Percentiles rank a stretch among this genome's conserved stretches.
Evolutionary conservation across 805 yeast genomes (phyloP).

Genomic region (Monosporozyma aquatica): DNA sequence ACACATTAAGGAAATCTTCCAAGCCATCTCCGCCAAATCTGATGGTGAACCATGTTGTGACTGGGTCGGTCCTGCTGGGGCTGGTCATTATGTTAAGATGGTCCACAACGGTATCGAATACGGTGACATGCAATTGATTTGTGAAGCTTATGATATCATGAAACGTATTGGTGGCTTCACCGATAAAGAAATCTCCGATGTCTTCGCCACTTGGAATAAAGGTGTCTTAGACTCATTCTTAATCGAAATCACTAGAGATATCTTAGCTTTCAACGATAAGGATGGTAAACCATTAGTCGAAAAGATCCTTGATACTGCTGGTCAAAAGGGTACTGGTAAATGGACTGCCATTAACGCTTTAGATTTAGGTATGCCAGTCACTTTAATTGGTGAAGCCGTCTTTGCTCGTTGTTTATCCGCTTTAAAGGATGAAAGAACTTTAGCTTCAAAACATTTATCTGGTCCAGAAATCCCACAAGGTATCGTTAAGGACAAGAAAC

Average conservation of each 20-base stretch:
- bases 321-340: conserved; percentile 99
- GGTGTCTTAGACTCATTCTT: conserved; percentile 97
- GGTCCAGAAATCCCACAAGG: conserved; percentile 70
- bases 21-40: conserved; percentile 87
- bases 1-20: conserved; percentile 92
- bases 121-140: conserved; percentile 99
- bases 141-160: conserved; percentile 95
- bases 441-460: conserved; percentile 67
- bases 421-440: conserved; percentile 79
- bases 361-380: conserved; percentile 97
- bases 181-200: conserved; percentile 88
- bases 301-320: conserved; percentile 94
- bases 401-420: conserved; percentile 94
- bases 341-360: conserved; percentile 99
- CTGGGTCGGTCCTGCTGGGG: conserved; percentile 99
- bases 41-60: conserved; percentile 99
- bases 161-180: conserved; percentile 87
- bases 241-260: conserved; percentile 93
- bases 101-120: conserved; percentile 99
- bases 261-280: conserved; percentile 76
- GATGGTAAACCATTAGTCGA: conserved; percentile 92
- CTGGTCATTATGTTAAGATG: conserved; percentile 99
- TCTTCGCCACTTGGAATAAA: conserved; percentile 86
- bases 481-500: conserved; percentile 62
- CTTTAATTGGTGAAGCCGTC: conserved; percentile 97